phyloP scores from a whole-genome alignment of 345 rosid genomes.

The Murraya koenigii region DNA sequence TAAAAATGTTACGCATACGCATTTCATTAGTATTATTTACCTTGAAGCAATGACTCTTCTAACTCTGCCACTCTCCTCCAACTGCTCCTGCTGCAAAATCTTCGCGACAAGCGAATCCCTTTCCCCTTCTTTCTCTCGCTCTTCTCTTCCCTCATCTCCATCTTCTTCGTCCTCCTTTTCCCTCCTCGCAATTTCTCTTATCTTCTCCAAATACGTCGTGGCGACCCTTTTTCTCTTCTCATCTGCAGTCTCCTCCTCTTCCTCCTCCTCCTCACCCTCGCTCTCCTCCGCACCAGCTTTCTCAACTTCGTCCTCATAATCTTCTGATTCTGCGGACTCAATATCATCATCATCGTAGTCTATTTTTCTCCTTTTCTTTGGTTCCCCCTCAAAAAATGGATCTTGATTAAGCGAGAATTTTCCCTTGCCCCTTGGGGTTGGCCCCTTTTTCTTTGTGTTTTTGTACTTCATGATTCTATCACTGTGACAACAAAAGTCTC shows the following conservation, averaged over 20 bases:
- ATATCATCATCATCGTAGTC: conserved; percentile 49
- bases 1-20: background rate
- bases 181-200: conserved; percentile 39
- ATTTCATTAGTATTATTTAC: conserved; percentile 23
- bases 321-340: conserved; percentile 61
- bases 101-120: conserved; percentile 59
- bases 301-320: conserved; percentile 29
- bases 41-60: conserved; percentile 73
- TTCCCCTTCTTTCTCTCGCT: conserved; percentile 49
- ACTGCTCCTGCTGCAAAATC: conserved; percentile 79
- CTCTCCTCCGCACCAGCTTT: conserved; percentile 21
- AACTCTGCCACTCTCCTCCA: conserved; percentile 81
- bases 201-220: conserved; percentile 39
- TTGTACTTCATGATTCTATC: conserved; percentile 26
- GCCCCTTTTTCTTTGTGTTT: conserved; percentile 32
- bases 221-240: conserved; percentile 80
- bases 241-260: conserved; percentile 65
- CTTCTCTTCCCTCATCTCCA: conserved; percentile 36
- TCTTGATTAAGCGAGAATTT: conserved; percentile 33
- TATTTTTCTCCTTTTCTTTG: conserved; percentile 48
- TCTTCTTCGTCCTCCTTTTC: conserved; percentile 37
- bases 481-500: background rate
- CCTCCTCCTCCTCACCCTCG: conserved; percentile 27
- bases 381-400: conserved; percentile 45
- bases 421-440: conserved; percentile 25